A percentile compares a stretch with the other conserved stretches of the same genome.
phyloP scores from a whole-genome alignment of 2,329 filamentous ascomycete genomes.

The Talaromyces piceae region DNA sequence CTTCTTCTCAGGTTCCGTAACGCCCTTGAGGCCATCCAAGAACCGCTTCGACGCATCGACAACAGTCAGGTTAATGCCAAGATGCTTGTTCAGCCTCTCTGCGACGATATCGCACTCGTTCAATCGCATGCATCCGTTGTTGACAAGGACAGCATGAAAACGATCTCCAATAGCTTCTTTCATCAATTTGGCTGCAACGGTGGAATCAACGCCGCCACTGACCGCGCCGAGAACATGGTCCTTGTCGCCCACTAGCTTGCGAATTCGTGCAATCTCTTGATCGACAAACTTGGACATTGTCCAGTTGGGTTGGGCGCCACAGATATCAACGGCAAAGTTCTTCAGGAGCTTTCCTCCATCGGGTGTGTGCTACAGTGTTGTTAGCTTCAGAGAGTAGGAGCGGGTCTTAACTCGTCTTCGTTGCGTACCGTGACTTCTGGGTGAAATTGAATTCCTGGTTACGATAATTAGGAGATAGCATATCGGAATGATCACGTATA shows the following conservation, averaged over 20 bases:
- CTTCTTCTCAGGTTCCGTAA: conserved; percentile 77
- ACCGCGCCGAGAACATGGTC: conserved; percentile 77
- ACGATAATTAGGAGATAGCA: neutral
- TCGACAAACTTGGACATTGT: conserved; percentile 77
- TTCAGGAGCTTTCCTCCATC: conserved; percentile 62
- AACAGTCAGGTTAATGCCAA: conserved; percentile 86
- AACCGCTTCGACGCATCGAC: conserved; percentile 73
- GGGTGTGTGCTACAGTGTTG: conserved; percentile 50
- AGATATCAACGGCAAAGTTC: conserved; percentile 83
- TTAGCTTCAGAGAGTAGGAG: neutral
- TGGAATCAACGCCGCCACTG: conserved; percentile 80
- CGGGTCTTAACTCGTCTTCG: neutral
- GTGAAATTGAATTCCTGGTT: conserved; percentile 6
- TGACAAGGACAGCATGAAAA: conserved; percentile 76
- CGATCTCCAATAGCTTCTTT: conserved; percentile 76
- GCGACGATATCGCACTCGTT: conserved; percentile 80
- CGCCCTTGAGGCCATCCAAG: conserved; percentile 65
- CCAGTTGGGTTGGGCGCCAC: conserved; percentile 69
- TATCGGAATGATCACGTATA: conserved; percentile 46
- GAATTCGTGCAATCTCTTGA: conserved; percentile 72
- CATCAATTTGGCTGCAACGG: conserved; percentile 81
- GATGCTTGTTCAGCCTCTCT: conserved; percentile 65
- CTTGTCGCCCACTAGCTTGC: conserved; percentile 69
- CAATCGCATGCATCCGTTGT: conserved; percentile 79
- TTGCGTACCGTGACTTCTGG: conserved; percentile 54